Percentiles rank a stretch among this genome's conserved stretches.
phyloP scores from a whole-genome alignment of 805 yeast species.

The Metschnikowia lachancei region DNA sequence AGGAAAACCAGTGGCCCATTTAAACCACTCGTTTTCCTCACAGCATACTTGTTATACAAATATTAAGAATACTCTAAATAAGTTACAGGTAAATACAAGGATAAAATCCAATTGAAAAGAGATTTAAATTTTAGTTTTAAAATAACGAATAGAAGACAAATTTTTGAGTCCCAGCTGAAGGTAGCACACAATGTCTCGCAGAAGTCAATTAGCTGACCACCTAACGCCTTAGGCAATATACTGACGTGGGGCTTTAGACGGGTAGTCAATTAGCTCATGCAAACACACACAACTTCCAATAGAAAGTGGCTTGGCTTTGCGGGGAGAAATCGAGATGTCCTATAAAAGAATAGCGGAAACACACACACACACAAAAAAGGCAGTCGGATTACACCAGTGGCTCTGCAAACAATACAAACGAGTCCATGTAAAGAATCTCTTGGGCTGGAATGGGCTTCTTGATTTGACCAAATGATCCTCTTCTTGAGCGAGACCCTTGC shows the following conservation, averaged over 20 bases:
- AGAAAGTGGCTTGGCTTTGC: too few species aligned
- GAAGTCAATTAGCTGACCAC: slow-evolving; percentile 16
- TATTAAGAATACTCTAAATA: too few species aligned
- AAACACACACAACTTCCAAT: slow-evolving; percentile 9
- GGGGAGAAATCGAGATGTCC: too few species aligned
- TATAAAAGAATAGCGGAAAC: too few species aligned
- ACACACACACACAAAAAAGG: neutral
- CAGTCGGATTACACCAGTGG: neutral
- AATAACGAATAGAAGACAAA: too few species aligned
- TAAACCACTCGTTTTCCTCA: too few species aligned
- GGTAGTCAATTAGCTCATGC: slow-evolving; percentile 16
- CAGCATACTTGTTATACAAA: too few species aligned
- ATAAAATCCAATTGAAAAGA: too few species aligned
- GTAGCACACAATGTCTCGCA: slow-evolving; percentile 6
- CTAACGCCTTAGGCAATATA: slow-evolving; percentile 4
- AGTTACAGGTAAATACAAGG: neutral
- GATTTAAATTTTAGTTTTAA: too few species aligned
- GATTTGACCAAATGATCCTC: slow-evolving; percentile 13
- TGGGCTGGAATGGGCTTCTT: slow-evolving; percentile 4
- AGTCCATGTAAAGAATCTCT: slow-evolving; percentile 19
- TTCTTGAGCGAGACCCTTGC: slow-evolving; percentile 11
- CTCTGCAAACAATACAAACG: slow-evolving; percentile 18
- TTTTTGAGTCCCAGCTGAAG: neutral
- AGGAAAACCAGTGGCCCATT: too few species aligned
- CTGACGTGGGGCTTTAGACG: slow-evolving; percentile 9